Evolutionary conservation across 106 monocot genomes (phyloP), one percentile per base, ranked within the genome.

Genomic region (Acorus gramineus): DNA sequence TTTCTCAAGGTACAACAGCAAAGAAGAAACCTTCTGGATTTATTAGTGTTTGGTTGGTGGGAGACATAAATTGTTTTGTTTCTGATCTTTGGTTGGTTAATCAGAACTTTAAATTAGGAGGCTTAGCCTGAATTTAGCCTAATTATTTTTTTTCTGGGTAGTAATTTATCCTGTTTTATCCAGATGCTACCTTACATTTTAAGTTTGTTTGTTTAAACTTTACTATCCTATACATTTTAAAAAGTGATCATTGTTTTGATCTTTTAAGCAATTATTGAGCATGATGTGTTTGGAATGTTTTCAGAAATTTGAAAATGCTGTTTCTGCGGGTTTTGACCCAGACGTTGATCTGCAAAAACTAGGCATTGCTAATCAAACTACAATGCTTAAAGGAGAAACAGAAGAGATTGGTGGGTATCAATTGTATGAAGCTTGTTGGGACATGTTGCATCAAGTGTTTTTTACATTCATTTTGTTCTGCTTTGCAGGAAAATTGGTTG

Each of bases 351-450:
- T 98, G 54, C 61, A 70, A 8, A 85, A 85, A 85, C 62, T 85
- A 63, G 96, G 96, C 7, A 90, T 98, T 81, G 96, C 96, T 50
- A 98, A 98, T 76, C 96, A 98, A 79, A 98, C 96, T 52, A 98
- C 96, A 71, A 98, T 98, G 96, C 91, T 98, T 44, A 98, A 91
- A 85, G 87, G 91, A 44, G 96, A 98, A 79, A 98, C 95, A 63
- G 90, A 95, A 77, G 86, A 95, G 28, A 95, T 96, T 57, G 95
- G 95, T 96, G 49, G 51, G 67, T 76, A 44, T 14, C 44, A 14
- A 59, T 6, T 6, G 11, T 46, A 48, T 60, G n/a, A 57, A 61
- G 4, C n/a, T 13, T 28, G 9, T 4, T 43, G 46, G 4, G 46
- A 4, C 28, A 28, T 28, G 28, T 28, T 0, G 28, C 28, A 7